Conservation (phyloP, 495 filamentous ascomycete species). For the Aspergillus sclerotiicarbonarius region DNA sequence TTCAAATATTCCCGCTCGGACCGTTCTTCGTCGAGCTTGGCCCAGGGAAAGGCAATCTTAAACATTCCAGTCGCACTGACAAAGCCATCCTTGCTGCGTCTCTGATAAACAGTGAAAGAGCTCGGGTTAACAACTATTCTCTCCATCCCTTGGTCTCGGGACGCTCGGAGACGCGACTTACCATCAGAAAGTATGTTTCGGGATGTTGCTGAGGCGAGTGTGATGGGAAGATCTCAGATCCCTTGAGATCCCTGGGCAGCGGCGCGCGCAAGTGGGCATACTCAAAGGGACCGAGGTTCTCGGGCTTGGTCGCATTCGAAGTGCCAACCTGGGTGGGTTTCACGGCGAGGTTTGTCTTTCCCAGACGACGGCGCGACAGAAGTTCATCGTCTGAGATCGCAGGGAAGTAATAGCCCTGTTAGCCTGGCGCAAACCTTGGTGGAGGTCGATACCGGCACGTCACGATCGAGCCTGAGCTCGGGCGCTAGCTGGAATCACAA, state of each 20-base stretch:
- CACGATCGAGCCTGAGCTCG: conserved; percentile 12
- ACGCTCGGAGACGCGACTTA: conserved; percentile 33
- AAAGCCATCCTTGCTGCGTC: conserved; percentile 90
- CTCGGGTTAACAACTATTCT: background rate
- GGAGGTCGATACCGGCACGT: conserved; percentile 5
- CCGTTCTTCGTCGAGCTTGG: conserved; percentile 78
- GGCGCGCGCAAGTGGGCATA: conserved; percentile 94
- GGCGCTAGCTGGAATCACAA: conserved; percentile 25
- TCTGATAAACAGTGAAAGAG: conserved; percentile 36
- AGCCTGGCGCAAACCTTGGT: conserved; percentile 26
- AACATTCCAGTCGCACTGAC: conserved; percentile 99
- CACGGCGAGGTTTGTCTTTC: conserved; percentile 86
- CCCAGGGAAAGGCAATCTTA: conserved; percentile 97
- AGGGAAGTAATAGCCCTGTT: conserved; percentile 12
- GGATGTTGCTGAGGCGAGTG: conserved; percentile 55
- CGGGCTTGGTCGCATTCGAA: conserved; percentile 62
- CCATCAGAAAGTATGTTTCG: conserved; percentile 95
- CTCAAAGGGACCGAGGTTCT: conserved; percentile 81
- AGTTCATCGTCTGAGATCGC: conserved; percentile 68
- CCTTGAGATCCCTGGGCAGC: conserved; percentile 78
- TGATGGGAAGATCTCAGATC: conserved; percentile 87
- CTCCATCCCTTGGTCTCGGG: background rate
- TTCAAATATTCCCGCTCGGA: conserved; percentile 86
- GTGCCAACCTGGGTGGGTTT: conserved; percentile 66
- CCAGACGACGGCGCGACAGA: conserved; percentile 78